phyloP scores from a whole-genome alignment of 2,329 filamentous ascomycete species.

The Fusarium oligoseptatum region DNA sequence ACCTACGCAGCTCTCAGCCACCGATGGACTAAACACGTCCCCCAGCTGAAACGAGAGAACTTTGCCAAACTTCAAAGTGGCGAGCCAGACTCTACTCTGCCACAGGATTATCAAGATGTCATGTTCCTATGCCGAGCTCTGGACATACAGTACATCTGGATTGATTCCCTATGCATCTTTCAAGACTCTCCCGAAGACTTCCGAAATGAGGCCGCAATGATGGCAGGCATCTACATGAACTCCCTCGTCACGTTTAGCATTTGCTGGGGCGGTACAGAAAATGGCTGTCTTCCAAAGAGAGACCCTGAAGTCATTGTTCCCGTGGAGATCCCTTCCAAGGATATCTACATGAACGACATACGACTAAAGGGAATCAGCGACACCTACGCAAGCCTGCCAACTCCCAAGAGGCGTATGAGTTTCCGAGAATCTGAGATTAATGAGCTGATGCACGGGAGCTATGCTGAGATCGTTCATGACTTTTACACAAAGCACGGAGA shows the following conservation, averaged over 20 bases:
- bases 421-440: background rate
- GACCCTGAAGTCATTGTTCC: background rate
- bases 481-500: background rate
- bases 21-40: background rate
- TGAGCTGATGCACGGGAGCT: background rate
- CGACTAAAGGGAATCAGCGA: background rate
- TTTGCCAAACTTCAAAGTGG: background rate
- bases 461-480: background rate
- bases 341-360: background rate
- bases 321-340: background rate
- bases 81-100: background rate
- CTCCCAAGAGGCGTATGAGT: background rate
- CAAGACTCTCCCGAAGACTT: slow-evolving; percentile 3
- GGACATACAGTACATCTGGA: background rate
- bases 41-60: background rate
- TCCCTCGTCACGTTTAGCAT: slow-evolving; percentile 3
- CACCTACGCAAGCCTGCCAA: background rate
- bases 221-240: slow-evolving; percentile 6
- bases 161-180: slow-evolving; percentile 8
- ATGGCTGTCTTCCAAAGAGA: background rate
- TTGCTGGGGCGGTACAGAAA: background rate
- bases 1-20: background rate
- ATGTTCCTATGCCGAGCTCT: background rate
- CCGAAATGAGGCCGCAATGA: background rate
- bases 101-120: background rate